Base-by-base conservation (phyloP, 208 protist species). In the Acanthamoeba triangularis region DNA sequence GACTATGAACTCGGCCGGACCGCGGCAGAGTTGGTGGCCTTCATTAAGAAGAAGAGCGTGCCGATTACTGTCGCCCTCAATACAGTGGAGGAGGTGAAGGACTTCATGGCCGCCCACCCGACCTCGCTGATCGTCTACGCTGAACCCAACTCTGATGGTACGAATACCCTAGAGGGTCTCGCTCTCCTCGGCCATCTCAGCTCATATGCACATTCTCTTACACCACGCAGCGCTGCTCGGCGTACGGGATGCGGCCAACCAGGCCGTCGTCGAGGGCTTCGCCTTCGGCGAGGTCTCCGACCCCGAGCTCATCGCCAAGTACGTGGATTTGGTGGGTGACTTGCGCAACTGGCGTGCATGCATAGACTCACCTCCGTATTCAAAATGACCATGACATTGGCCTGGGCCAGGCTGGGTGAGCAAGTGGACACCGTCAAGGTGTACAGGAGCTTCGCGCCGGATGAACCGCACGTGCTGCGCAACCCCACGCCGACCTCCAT, bases 121-220 rank as follows among this genome's bases (percentile, higher is more conserved):
- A 90, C 44, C 25, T 63, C 30, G 30, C 52, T 90, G 28, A 44
- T 90, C 30, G 82, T 59, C 82, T 90, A 90, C 82, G 74, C 74
- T 20, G 37, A 16, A 25, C 35, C 74, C 74, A 82, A 82, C 6
- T 82, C 74, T 25, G 74, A 82, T 52, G 41, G 74, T 82, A 54
- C 33, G 35, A 37, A 28, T 78, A 28, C 69, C 33, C 23, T 41
- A 6, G 8, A 78, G 11, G 25, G 20, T 76, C 67, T 7, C 14
- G 52, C 74, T 8, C 74, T n/a, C 28, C 14, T 80, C 35, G 8
- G 8, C 1, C 37, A 49, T 33, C 18, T 41, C n/a, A 30, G 25
- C 61, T 30, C 16, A 37, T 7, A 0, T 30, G 65, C 65, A 3
- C 8, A 0, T 28, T 37, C n/a, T 35, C 8, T 72, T n/a, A 13